A percentile compares a stretch with the other conserved stretches of the same genome.
These are phyloP conservation scores for Phlebopus sp. DNA, from an alignment of 1,284 basidiomycete genomes.

Conservation along the genomic window DNA sequence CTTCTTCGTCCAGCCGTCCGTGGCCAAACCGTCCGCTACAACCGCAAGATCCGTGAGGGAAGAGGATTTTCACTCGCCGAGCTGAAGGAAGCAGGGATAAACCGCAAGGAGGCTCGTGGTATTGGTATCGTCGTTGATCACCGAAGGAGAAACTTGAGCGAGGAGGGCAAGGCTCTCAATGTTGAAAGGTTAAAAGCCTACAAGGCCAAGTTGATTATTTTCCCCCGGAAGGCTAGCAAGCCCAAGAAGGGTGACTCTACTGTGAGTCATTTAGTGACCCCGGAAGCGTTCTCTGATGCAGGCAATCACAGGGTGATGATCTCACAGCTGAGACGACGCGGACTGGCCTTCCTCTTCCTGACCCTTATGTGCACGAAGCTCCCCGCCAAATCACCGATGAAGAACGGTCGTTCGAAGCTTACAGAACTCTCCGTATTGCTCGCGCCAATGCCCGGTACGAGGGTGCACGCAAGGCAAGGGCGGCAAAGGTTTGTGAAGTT, in stretches of 20 bases:
- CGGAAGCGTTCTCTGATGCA: conserved; percentile 7
- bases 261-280: conserved; percentile 46
- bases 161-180: conserved; percentile 96
- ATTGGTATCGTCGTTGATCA: conserved; percentile 97
- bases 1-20: conserved; percentile 97
- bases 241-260: conserved; percentile 93
- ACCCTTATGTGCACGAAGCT: conserved; percentile 69
- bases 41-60: conserved; percentile 96
- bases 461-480: conserved; percentile 80
- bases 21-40: conserved; percentile 97
- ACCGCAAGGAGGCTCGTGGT: conserved; percentile 90
- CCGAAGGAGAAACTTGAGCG: conserved; percentile 94
- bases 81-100: conserved; percentile 95
- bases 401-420: conserved; percentile 89
- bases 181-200: conserved; percentile 95
- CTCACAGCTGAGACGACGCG: conserved; percentile 82
- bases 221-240: conserved; percentile 95
- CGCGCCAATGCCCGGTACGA: conserved; percentile 86
- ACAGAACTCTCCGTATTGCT: conserved; percentile 83
- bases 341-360: conserved; percentile 66
- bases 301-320: conserved; percentile 69
- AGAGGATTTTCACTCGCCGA: conserved; percentile 96
- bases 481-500: conserved; percentile 64
- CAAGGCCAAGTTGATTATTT: conserved; percentile 85
- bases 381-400: conserved; percentile 94